Conservation (phyloP, 2,329 filamentous ascomycete genomes). For the Aspergillus felis region DNA sequence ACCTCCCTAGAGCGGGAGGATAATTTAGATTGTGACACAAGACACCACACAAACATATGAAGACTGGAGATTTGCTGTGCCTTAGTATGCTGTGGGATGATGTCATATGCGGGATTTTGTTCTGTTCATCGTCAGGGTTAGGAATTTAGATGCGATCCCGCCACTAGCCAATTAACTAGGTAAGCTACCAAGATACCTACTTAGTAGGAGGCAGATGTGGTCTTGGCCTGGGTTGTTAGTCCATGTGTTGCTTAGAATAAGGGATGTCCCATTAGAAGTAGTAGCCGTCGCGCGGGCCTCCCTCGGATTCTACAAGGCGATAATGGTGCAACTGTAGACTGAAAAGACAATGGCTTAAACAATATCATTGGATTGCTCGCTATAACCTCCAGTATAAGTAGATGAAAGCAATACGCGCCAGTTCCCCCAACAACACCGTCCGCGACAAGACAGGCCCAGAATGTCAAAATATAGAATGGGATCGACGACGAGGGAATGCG, state of each 20-base stretch:
- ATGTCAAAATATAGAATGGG: neutral
- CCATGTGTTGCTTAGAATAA: no score
- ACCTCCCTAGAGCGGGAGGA: no score
- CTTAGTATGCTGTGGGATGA: neutral
- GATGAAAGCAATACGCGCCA: constrained; percentile 7
- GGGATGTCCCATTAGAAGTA: neutral
- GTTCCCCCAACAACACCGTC: constrained; percentile 11
- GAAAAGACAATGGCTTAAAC: neutral
- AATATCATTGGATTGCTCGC: neutral
- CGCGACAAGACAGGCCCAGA: constrained; percentile 9
- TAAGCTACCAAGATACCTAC: no score
- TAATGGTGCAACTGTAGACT: neutral
- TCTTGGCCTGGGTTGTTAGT: no score
- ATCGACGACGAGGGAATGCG: neutral
- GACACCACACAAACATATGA: neutral
- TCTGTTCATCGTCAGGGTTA: no score
- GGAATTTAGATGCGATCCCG: neutral
- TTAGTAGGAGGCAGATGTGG: no score
- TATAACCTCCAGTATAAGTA: neutral
- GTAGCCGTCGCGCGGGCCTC: neutral
- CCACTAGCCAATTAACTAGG: neutral
- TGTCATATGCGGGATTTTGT: neutral
- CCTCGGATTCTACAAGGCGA: neutral
- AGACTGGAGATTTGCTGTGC: neutral
- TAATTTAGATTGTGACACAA: neutral